A percentile compares a stretch with the other conserved stretches of the same genome.
Evolutionary conservation across 176 grass and related monocot genomes (phyloP).

Genomic region (Stipa capillata): DNA sequence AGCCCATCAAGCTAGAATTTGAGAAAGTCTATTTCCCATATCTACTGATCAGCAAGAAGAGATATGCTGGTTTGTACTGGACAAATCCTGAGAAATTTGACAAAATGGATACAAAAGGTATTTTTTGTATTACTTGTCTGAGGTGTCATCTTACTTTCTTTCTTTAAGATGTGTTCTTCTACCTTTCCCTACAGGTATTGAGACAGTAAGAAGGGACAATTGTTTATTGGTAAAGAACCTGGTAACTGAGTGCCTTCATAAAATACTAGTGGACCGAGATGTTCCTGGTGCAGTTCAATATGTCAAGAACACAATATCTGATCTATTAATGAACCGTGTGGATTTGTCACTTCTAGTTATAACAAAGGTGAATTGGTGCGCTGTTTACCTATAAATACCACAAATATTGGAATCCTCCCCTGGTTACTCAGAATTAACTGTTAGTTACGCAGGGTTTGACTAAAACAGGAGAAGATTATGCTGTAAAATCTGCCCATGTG

Average conservation of each 20-base stretch:
- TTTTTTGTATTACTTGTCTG: slow-evolving; percentile 10
- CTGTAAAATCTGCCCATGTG: slow-evolving; percentile 95
- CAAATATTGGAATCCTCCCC: background rate
- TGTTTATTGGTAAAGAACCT: slow-evolving; percentile 98
- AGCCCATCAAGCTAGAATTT: slow-evolving; percentile 98
- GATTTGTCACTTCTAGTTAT: slow-evolving; percentile 99
- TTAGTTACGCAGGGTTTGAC: slow-evolving; percentile 72
- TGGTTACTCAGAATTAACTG: background rate
- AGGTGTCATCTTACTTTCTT: background rate
- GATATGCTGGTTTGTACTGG: slow-evolving; percentile 99
- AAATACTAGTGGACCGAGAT: slow-evolving; percentile 85
- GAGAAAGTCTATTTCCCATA: slow-evolving; percentile 97
- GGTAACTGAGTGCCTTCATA: slow-evolving; percentile 95
- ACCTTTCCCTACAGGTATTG: slow-evolving; percentile 59
- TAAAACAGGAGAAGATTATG: slow-evolving; percentile 99
- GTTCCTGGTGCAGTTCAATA: slow-evolving; percentile 91
- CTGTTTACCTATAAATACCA: background rate
- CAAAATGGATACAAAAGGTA: slow-evolving; percentile 99
- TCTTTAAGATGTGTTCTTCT: slow-evolving; percentile 4
- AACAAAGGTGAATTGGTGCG: slow-evolving; percentile 61
- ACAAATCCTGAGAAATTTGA: slow-evolving; percentile 95
- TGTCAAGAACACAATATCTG: slow-evolving; percentile 97
- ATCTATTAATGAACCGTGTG: slow-evolving; percentile 95
- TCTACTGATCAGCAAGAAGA: slow-evolving; percentile 98
- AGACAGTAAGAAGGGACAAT: slow-evolving; percentile 98